phyloP scores from a whole-genome alignment of 1,284 basidiomycete species.

The Fomitiporia mediterranea region DNA sequence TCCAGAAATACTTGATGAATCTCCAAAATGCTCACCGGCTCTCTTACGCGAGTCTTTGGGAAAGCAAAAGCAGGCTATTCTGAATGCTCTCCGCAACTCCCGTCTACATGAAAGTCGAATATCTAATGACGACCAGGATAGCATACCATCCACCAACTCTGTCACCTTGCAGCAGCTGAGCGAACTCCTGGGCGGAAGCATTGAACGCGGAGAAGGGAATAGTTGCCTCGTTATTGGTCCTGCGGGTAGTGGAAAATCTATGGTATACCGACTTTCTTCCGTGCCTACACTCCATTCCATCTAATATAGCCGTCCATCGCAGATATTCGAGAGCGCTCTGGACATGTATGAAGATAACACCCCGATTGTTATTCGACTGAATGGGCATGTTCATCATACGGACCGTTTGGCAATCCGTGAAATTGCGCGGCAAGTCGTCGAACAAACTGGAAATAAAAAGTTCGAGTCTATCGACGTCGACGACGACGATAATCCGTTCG shows the following conservation, averaged over 20 bases:
- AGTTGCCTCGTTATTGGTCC: conserved; percentile 84
- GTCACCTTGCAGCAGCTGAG: conserved; percentile 50
- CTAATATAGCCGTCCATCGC: neutral
- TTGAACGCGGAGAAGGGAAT: conserved; percentile 81
- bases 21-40: conserved; percentile 28
- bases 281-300: neutral
- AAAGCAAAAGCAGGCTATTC: conserved; percentile 54
- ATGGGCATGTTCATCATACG: conserved; percentile 80
- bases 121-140: conserved; percentile 29
- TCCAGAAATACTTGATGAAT: neutral
- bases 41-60: conserved; percentile 41
- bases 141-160: conserved; percentile 41
- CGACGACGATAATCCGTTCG: conserved; percentile 37
- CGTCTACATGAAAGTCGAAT: conserved; percentile 24
- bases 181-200: conserved; percentile 66
- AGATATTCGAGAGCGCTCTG: conserved; percentile 61
- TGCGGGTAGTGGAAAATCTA: conserved; percentile 79
- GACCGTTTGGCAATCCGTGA: conserved; percentile 91
- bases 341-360: conserved; percentile 31
- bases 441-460: conserved; percentile 52
- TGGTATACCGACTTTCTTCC: conserved; percentile 40
- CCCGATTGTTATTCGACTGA: conserved; percentile 76
- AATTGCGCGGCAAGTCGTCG: conserved; percentile 76
- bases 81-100: conserved; percentile 43
- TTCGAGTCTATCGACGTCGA: conserved; percentile 20